Conservation (phyloP, 2,329 filamentous ascomycete genomes). For the Diaporthe sp. region DNA sequence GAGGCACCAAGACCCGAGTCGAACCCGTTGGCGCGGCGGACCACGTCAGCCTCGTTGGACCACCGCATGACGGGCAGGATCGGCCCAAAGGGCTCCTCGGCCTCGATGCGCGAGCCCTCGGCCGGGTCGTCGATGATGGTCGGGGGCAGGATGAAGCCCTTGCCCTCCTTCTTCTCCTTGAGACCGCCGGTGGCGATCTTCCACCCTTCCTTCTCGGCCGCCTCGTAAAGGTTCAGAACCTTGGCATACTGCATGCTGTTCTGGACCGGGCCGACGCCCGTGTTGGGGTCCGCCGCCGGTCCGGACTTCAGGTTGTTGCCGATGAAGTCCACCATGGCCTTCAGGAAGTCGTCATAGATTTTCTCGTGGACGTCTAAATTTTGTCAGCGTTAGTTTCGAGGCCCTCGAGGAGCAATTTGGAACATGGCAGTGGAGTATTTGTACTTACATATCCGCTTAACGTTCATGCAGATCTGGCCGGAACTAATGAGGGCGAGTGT, state of each 20-base stretch:
- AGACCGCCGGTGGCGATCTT: conserved; percentile 61
- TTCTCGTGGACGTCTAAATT: conserved; percentile 62
- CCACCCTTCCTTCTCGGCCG: conserved; percentile 62
- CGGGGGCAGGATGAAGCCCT: conserved; percentile 69
- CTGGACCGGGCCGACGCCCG: conserved; percentile 67
- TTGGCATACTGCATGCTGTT: conserved; percentile 72
- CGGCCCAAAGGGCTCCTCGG: conserved; percentile 65
- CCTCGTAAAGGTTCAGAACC: conserved; percentile 64
- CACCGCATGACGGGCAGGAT: conserved; percentile 61
- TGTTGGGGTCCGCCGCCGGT: conserved; percentile 57
- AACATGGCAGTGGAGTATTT: too few species aligned
- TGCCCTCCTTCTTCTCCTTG: conserved; percentile 44
- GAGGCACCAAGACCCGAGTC: conserved; percentile 66
- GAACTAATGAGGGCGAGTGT: conserved; percentile 68
- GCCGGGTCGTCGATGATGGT: conserved; percentile 73
- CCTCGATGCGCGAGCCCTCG: conserved; percentile 67
- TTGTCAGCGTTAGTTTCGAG: background rate
- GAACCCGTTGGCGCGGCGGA: conserved; percentile 61
- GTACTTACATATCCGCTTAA: conserved; percentile 57
- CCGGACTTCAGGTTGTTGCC: conserved; percentile 56
- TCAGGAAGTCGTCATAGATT: conserved; percentile 62
- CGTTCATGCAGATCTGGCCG: conserved; percentile 67
- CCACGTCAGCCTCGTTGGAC: conserved; percentile 59
- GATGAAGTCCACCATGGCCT: conserved; percentile 61
- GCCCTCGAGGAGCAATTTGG: background rate